Evolutionary conservation across 2,329 filamentous ascomycete genomes (phyloP).

Genomic region (Claviceps sp.): DNA sequence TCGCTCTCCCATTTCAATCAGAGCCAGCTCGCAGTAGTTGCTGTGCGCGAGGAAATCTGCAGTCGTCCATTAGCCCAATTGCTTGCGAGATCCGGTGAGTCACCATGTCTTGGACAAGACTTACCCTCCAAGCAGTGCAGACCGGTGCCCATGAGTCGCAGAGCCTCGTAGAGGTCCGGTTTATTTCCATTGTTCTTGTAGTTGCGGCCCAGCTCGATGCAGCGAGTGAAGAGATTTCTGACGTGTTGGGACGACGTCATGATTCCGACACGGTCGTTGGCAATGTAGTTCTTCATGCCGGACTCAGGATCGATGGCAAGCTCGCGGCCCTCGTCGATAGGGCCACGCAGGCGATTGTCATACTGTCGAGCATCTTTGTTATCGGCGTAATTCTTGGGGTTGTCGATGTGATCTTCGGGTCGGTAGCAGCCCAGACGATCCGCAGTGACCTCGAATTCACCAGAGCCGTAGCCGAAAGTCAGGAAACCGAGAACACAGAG

Average conservation of each 20-base stretch:
- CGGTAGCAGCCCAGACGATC: conserved; percentile 74
- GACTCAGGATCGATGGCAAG: conserved; percentile 62
- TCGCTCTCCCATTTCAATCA: conserved; percentile 73
- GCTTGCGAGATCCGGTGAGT: background rate
- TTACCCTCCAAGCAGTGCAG: conserved; percentile 74
- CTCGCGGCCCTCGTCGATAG: conserved; percentile 66
- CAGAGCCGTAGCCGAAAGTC: conserved; percentile 73
- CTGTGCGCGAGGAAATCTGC: conserved; percentile 81
- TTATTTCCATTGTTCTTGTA: conserved; percentile 46
- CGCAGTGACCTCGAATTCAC: conserved; percentile 72
- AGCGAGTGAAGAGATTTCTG: conserved; percentile 56
- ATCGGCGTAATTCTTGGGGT: conserved; percentile 80
- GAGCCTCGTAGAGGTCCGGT: conserved; percentile 73
- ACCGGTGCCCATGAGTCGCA: conserved; percentile 75
- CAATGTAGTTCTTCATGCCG: conserved; percentile 89
- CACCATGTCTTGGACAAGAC: conserved; percentile 3
- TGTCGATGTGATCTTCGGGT: conserved; percentile 63
- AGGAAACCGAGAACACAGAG: conserved; percentile 85
- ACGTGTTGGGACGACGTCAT: conserved; percentile 72
- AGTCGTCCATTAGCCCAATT: conserved; percentile 4
- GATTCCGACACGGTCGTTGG: conserved; percentile 64
- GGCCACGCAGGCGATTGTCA: conserved; percentile 66
- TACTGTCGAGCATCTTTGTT: conserved; percentile 76
- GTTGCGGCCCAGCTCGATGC: conserved; percentile 65
- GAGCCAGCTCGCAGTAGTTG: conserved; percentile 79